phyloP scores from a whole-genome alignment of 2,329 filamentous ascomycete genomes.

The Falciphora oryzae region DNA sequence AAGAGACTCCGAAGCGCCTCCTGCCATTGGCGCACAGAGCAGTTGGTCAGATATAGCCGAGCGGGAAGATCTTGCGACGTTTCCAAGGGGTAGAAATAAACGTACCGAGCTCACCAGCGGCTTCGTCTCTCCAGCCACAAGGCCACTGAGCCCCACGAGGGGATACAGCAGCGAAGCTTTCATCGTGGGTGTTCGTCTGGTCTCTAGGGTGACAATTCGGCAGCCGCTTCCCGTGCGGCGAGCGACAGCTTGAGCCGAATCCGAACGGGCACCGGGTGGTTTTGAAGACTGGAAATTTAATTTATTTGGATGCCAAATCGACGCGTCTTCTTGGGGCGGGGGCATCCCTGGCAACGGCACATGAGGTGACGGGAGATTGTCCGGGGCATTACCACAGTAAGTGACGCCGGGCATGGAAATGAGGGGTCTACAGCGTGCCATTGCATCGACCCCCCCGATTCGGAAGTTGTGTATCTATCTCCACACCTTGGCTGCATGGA shows the following conservation, averaged over 20 bases:
- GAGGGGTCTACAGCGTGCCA: not conserved
- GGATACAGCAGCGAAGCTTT: not conserved
- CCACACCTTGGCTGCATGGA: not conserved
- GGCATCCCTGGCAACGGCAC: not conserved
- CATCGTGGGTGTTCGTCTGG: not conserved
- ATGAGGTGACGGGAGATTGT: too few species aligned
- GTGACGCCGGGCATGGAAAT: not conserved
- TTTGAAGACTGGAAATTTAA: not conserved
- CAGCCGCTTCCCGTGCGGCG: too few species aligned
- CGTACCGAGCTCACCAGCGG: not conserved
- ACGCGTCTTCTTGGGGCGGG: not conserved
- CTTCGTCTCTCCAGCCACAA: not conserved
- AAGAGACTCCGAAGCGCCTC: constrained; percentile 22
- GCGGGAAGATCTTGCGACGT: too few species aligned
- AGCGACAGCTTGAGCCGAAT: not conserved
- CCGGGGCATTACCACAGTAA: not conserved
- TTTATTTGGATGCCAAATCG: too few species aligned
- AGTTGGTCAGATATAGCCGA: not conserved
- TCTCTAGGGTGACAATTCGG: not conserved
- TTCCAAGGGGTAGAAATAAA: not conserved
- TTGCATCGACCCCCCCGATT: not conserved
- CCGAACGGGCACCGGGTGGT: not conserved
- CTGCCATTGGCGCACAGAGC: not conserved
- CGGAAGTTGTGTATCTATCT: not conserved
- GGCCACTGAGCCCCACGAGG: not conserved